Evolutionary conservation across 805 yeast species (phyloP), one percentile per base, ranked within the genome.

Genomic region (Suhomyces emberorum): DNA sequence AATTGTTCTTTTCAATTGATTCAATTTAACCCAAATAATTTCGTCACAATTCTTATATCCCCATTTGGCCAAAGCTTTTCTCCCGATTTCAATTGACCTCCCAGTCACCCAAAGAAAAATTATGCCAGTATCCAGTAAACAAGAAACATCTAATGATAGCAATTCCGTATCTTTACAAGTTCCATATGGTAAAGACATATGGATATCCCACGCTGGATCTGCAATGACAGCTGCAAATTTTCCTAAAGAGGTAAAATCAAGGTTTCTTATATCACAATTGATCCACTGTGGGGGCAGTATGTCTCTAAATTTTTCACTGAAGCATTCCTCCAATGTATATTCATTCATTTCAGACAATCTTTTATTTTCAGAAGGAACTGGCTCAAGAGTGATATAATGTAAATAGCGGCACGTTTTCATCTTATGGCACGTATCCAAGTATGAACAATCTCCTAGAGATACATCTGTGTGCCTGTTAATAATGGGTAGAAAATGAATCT

Each of bases 151-250:
- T 16, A 89, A 64, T 8, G 76, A 68, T 34, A 81, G 59, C 24
- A 89, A 64, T 47, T 87, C 96, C 2, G 77, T 72, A 54, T 86
- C 95, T 39, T 83, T 82, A 54, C 87, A 79, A 2, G 87, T 79
- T 9, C 87, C 85, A 55, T 83, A 81, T 4, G 88, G 88, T 40
- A 77, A 58, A 37, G 84, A 83, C 89, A 86, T 88, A 61, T 89
- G 96, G 44, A 89, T 89, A 46, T 88, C 89, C 98, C 98, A 89
- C 6, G 96, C 93, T 3, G 96, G 96, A 57, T 89, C 98, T 0
- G 95, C 91, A 37, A 91, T 76, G 9, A 89, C 79, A 3, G 81
- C 88, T 26, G 74, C 88, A 63, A 85, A 85, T 61, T 83, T 79
- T 2, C 97, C 96, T 38, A 89, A 59, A 5, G 76, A 62, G 15